Evolutionary conservation across 2,329 filamentous ascomycete genomes (phyloP), one percentile per base, ranked within the genome.

Genomic region (Chrysosporium queenslandicum): DNA sequence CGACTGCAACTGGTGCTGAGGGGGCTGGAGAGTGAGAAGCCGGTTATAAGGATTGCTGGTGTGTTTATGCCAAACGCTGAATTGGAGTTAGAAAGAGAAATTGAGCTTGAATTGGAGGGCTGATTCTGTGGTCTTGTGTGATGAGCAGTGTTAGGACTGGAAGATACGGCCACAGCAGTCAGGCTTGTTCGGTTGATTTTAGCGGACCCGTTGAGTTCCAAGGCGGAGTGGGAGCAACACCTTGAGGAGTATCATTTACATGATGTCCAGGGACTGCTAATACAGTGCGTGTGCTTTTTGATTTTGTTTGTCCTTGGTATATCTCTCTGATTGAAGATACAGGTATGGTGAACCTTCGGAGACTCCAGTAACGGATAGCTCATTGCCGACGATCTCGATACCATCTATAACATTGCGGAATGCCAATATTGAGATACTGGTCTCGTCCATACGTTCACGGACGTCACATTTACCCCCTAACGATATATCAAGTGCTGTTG

Each of bases 161-260:
- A 75, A 46, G 71, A 75, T 56, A 70, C 73, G 53, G 62, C 64
- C 18, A 72, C 74, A 43, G 77, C 79, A 39, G 72, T 75, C 57
- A 75, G 71, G 57, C 73, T 96, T 7, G 75, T 89, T 42, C 78
- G 82, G 39, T 71, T 90, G 32, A 68, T 88, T 11, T 71, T 89
- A 1, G 82, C 83, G 1, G 86, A 90, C 65, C 84, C 86, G 3
- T 68, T 90, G 58, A 74, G 74, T 34, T 68, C 76, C 4, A 76
- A 79, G 57, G 76, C 81, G 58, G 66, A 74, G 23, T 90, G 86
- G 86, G 86, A 90, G 66, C 71, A 72, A 61, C 71, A 80, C 53
- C 65, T 89, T 54, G 74, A 77, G 29, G 59, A 61, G 11, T 63
- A 64, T 11, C 73, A 77, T 55, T 74, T 78, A 57, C 64, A 63